A percentile compares a stretch with the other conserved stretches of the same genome.
Evolutionary conservation across 1,284 basidiomycete genomes (phyloP).

Genomic region (Moesziomyces parantarcticus): DNA sequence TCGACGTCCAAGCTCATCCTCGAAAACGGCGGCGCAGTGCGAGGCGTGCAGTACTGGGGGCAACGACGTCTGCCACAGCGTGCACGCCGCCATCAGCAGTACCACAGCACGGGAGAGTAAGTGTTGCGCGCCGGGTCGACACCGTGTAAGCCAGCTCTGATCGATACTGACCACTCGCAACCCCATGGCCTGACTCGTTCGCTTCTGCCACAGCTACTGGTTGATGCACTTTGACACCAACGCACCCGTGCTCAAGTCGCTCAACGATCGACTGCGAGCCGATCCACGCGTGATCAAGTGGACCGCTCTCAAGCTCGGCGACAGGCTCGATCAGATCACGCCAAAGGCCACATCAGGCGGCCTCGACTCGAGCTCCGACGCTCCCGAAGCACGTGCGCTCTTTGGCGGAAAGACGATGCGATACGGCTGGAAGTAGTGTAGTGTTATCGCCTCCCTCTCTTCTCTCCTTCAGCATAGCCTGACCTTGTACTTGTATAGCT

Average conservation of each 20-base stretch:
- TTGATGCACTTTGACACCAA: slow-evolving; percentile 87
- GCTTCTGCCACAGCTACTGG: slow-evolving; percentile 78
- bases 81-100: slow-evolving; percentile 78
- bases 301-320: slow-evolving; percentile 82
- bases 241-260: slow-evolving; percentile 75
- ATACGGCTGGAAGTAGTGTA: slow-evolving; percentile 48
- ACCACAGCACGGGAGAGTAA: slow-evolving; percentile 79
- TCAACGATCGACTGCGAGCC: slow-evolving; percentile 77
- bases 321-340: slow-evolving; percentile 71
- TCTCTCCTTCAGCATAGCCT: no score
- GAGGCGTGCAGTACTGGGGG: slow-evolving; percentile 80
- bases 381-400: slow-evolving; percentile 39
- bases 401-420: slow-evolving; percentile 53
- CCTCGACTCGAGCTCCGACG: slow-evolving; percentile 30
- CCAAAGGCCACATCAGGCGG: slow-evolving; percentile 57
- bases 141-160: background rate
- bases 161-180: no score
- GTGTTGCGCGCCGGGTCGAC: slow-evolving; percentile 67
- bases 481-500: no score
- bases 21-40: slow-evolving; percentile 81
- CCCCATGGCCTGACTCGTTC: background rate
- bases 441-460: background rate
- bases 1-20: slow-evolving; percentile 80
- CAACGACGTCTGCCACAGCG: slow-evolving; percentile 79
- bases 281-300: slow-evolving; percentile 85